Evolutionary conservation across 768 basidiomycete genomes (phyloP), one percentile per base, ranked within the genome.

Genomic region (Kwoniella heveanensis): DNA sequence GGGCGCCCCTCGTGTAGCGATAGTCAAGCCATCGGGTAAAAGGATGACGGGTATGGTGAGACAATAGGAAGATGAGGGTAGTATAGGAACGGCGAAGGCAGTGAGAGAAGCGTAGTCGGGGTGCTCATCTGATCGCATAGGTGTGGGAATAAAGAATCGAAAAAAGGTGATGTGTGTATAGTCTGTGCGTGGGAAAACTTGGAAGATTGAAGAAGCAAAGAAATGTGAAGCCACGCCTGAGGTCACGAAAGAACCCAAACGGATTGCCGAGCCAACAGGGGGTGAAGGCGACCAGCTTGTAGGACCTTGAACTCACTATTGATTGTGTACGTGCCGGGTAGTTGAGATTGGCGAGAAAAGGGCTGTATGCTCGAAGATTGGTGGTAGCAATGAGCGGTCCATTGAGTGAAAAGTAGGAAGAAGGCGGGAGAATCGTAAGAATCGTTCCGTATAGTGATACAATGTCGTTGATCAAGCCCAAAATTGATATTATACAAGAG

Each of bases 81-180:
- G 52, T n/a, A 21, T 17, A 21, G 93, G 94, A 78, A 79, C 73
- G 52, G 86, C 85, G 27, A 86, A 87, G 39, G 10, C 3, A 44
- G 17, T 4, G 19, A 9, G 3, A 44, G 39, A 44, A 44, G 39
- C 39, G 19, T 19, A 19, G 17, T 44, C 8, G 39, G 17, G 39
- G 15, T 4, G 8, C 39, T 17, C 39, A 44, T 44, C 39, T 48
- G 89, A 89, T 62, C 84, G 87, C 54, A 73, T 72, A 26, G 67
- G 65, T 21, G 67, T 72, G 15, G 73, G 80, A 72, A 73, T 73
- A 26, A 82, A 70, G 9, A 69, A 69, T 63, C 1, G 67, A 66
- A 48, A 69, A 73, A 25, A 62, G 62, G 56, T 48, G 3, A 67
- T 68, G 13, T 44, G 39, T 44, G 39, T 44, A 17, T 17, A 73